Evolutionary conservation across 177 flowering plant genomes (phyloP).

Genomic region (Tripterygium wilfordii): DNA sequence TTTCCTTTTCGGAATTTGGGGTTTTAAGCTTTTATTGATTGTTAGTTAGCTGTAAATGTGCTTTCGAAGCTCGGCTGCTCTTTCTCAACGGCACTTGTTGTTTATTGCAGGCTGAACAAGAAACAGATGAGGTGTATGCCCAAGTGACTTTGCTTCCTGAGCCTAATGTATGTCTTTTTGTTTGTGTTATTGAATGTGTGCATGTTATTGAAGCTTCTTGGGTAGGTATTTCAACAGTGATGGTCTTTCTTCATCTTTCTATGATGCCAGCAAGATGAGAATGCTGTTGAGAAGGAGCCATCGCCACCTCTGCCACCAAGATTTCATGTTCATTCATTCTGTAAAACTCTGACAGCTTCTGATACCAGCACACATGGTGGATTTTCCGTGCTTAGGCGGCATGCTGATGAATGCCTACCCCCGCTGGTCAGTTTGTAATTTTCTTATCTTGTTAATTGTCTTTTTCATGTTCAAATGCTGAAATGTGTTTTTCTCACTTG

Average conservation of each 20-base stretch:
- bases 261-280: slow-evolving; percentile 69
- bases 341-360: slow-evolving; percentile 92
- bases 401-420: slow-evolving; percentile 97
- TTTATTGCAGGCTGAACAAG: slow-evolving; percentile 69
- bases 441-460: neutral
- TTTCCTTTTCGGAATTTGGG: neutral
- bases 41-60: neutral
- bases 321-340: slow-evolving; percentile 86
- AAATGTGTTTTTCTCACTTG: neutral
- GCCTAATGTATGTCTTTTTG: slow-evolving; percentile 30
- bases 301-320: slow-evolving; percentile 44
- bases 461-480: too few relatives aligned
- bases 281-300: slow-evolving; percentile 45
- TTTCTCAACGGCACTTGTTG: neutral
- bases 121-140: too few relatives aligned
- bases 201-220: too few relatives aligned
- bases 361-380: slow-evolving; percentile 99
- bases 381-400: slow-evolving; percentile 87
- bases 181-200: too few relatives aligned
- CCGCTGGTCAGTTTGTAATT: slow-evolving; percentile 53
- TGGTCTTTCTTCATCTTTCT: neutral
- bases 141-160: slow-evolving; percentile 82
- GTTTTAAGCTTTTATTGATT: neutral
- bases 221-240: too few relatives aligned
- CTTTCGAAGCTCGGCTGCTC: too few relatives aligned